Evolutionary conservation across 2,329 filamentous ascomycete species (phyloP), one percentile per base, ranked within the genome.

Genomic region (Chaetothyriales sp.): DNA sequence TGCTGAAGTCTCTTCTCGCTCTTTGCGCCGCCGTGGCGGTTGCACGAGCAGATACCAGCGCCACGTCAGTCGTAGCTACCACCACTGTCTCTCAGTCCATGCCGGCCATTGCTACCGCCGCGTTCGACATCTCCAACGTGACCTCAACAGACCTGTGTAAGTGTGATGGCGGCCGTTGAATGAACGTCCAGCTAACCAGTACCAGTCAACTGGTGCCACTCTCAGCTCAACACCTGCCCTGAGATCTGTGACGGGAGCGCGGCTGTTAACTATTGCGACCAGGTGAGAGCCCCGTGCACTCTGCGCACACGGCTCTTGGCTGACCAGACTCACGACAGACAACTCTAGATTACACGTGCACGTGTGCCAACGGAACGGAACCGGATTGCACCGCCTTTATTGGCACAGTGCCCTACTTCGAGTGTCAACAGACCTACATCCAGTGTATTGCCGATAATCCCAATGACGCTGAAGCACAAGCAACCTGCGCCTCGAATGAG

Each of bases 211-310:
- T 83, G 79, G 79, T 85, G 81, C 64, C 65, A 66, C 50, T 77
- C 72, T 56, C 70, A 83, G 68, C 67, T 67, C 55, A 79, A 80
- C 66, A 74, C 73, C 45, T 85, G 81, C 69, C 77, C 76, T 15
- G 64, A 73, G 53, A 72, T 83, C 57, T 85, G 81, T 67, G 72
- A 72, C 56, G 72, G 73, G 56, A 62, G 65, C 56, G 67, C 71
- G 58, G 66, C 63, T 55, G 61, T 63, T 56, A 82, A 82, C 69
- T 66, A 62, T 47, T 85, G 81, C 64, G 71, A 78, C 56, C 45
- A 67, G 37, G 81, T 84, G 73, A 64, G 77, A 50, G 33, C 20
- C 20, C 9, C 25, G 20, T 22, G 10, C 48, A 9, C 25, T 44
- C 40, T 47, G 33, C 2, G 29, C 18, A 7, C 5, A 22, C 48